Percentiles rank a stretch among this genome's conserved stretches.
These are phyloP conservation scores for Uronychia setigera DNA, from an alignment of 73 alveolate genomes.

Conservation along the genomic window DNA sequence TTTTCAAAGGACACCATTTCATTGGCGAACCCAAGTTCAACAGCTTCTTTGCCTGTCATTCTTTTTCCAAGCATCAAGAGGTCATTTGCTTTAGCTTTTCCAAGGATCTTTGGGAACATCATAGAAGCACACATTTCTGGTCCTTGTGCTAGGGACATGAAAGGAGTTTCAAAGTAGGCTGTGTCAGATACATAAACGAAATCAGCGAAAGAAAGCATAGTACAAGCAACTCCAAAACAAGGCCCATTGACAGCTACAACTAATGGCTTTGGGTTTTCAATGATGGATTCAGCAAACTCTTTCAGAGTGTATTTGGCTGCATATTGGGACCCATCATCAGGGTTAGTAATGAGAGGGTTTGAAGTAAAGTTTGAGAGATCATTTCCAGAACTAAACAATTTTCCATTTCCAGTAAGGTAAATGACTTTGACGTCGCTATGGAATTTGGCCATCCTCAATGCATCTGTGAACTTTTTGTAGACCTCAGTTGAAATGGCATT, in stretches of 20 bases:
- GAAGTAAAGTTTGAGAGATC: neutral
- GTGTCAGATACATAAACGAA: neutral
- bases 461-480: neutral
- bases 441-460: neutral
- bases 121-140: constrained; percentile 4
- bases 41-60: neutral
- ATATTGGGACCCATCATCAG: neutral
- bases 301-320: neutral
- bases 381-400: neutral
- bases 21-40: neutral
- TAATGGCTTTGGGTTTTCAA: neutral
- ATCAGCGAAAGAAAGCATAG: neutral
- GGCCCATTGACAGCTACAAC: constrained; percentile 6
- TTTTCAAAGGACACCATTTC: neutral
- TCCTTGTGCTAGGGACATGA: neutral
- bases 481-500: neutral
- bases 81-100: constrained; percentile 12
- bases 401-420: constrained; percentile 4
- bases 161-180: neutral
- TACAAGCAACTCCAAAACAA: constrained; percentile 4
- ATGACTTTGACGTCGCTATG: neutral
- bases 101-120: constrained; percentile 3
- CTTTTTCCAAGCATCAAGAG: neutral
- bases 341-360: neutral
- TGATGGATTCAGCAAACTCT: neutral